These are phyloP conservation scores for Vitis hybrid DNA, from an alignment of 177 flowering plant species.

Conservation along the genomic window DNA sequence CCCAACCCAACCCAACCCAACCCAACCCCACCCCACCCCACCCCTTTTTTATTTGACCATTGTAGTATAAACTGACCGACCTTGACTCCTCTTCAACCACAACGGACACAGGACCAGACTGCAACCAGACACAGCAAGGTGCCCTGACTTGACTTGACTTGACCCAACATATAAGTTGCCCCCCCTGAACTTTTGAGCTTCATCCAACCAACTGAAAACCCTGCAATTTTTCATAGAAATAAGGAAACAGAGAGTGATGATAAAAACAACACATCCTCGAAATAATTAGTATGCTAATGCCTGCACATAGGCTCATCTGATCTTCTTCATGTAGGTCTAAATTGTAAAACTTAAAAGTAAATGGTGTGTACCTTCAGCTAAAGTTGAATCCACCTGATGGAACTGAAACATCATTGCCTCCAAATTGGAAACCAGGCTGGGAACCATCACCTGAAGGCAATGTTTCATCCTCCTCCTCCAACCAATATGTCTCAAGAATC, in stretches of 20 bases:
- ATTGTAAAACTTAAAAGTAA: neutral
- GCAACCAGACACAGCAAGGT: conserved; percentile 18
- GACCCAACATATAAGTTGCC: conserved; percentile 5
- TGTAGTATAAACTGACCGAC: conserved; percentile 16
- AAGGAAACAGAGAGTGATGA: too few species aligned
- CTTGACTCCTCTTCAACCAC: conserved; percentile 19
- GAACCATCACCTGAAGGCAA: conserved; percentile 41
- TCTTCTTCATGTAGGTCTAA: neutral
- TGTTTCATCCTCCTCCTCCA: conserved; percentile 69
- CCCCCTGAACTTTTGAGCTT: neutral
- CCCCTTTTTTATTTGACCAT: conserved; percentile 14
- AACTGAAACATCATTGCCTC: conserved; percentile 33
- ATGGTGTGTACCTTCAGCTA: conserved; percentile 32
- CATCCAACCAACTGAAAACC: conserved; percentile 4
- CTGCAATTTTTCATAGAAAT: conserved; percentile 10
- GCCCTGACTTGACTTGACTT: conserved; percentile 20
- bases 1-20: neutral
- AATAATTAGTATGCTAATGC: neutral
- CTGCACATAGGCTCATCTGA: too few species aligned
- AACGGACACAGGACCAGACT: conserved; percentile 30
- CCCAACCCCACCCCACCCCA: conserved; percentile 2
- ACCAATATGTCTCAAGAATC: conserved; percentile 75
- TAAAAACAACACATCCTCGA: too few species aligned
- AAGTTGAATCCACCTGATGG: conserved; percentile 64
- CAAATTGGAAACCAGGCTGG: conserved; percentile 47